Base-by-base conservation (phyloP, 306 rosid species). In the Fragaria vesca region DNA sequence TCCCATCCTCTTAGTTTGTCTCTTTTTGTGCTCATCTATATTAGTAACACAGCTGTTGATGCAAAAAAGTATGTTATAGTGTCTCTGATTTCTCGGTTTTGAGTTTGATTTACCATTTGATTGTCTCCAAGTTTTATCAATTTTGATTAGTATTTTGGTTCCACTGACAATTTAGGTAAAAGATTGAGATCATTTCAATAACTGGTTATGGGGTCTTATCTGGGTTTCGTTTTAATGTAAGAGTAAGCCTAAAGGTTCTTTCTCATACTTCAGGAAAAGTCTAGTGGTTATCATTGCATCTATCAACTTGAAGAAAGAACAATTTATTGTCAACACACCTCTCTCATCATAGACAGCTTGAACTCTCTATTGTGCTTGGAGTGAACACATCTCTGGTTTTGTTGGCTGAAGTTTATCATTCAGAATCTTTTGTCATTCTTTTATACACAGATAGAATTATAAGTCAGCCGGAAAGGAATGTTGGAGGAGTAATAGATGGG, bases 401-500 rank as follows among this genome's bases (percentile, higher is more conserved):
- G 21, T 54, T 54, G 60, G 26, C 8, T 2, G 60, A 54, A 54
- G 60, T 8, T 18, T 4, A 52, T 52, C 58, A 52, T 52, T 52
- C 58, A 52, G 18, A 5, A 16, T 16, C 58, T 52, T 5, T 54
- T 21, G 13, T 54, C 60, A 54, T 20, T 18, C 60, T 54, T 20
- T 6, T 6, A 6, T 40, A 6, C n/a, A 52, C 10, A 18, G 10
- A 18, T 1, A 18, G 1, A 52, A 52, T 5, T 52, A 18, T 18
- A 52, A 52, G 24, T 7, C 58, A 54, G 60, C 10, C 26, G 21
- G 26, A 54, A 52, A 54, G 60, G 60, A 54, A 54, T 50, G 24
- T 18, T 54, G 60, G 7, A 54, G 10, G 3, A 54, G 26, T 54
- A 20, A 54, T 54, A 54, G 24, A 94, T 95, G 98, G 98, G 98